Base-by-base conservation (phyloP, 2,329 filamentous ascomycete genomes). In the Furcasterigmium furcatum region DNA sequence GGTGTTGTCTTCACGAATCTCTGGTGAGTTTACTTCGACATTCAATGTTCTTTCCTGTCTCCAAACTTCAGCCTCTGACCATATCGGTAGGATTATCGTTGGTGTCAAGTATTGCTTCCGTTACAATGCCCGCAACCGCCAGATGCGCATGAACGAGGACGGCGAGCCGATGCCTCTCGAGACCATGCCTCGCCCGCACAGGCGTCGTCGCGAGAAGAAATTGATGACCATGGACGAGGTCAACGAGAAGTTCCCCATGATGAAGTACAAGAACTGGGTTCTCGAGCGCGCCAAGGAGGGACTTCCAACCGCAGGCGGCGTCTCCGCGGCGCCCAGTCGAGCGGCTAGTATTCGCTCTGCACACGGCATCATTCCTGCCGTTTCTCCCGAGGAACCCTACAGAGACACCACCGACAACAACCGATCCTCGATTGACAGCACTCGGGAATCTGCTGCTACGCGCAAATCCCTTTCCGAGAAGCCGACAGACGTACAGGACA, bases 51-150 rank as follows among this genome's bases (percentile, higher is more conserved):
- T 16, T 22, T n/a, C n/a, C n/a, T n/a, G n/a, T n/a, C n/a, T 38
- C 7, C 9, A 3, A 19, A 14, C 3, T 9, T 6, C 10, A 18
- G n/a, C 22, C 21, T 25, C 38, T 47, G 50, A 48, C 24, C 55
- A n/a, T 65, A 55, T 18, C 65, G 53, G 44, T 59, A 99, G 94
- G 94, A 99, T 99, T 59, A 99, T 99, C 58, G 94, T 99, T 50
- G 94, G 94, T 56, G 94, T 99, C 50, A 99, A 99, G 72, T 99
- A 99, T 68, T 99, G 94, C 71, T 99, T 99, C 70, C 82, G 94
- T 57, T 97, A 99, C 67, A 97, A 97, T 67, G 91, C 94, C 56
- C 86, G 94, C 48, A 95, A 95, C 62, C 86, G 94, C 43, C 84
- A 85, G 50, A 72, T 90, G 59, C 84, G 89, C 72, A 79, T 69